A percentile compares a stretch with the other conserved stretches of the same genome.
Conservation (phyloP, 148 eudicot genomes). For the Silene latifolia region DNA sequence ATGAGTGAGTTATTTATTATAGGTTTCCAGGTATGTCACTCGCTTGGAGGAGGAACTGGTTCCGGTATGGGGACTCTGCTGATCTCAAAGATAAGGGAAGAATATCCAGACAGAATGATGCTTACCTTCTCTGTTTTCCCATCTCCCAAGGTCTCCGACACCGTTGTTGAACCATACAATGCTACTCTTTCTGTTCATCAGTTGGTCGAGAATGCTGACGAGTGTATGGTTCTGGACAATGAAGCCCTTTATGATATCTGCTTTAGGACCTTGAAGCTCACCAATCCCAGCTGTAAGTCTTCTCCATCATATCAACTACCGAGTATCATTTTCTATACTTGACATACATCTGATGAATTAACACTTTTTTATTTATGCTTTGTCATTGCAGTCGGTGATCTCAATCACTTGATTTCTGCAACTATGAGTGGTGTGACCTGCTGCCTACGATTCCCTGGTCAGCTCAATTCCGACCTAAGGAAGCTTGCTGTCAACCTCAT, state of each 20-base stretch:
- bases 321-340: too few relatives aligned
- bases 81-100: conserved; percentile 15
- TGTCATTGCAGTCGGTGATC: conserved; percentile 81
- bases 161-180: conserved; percentile 12
- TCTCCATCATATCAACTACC: too few relatives aligned
- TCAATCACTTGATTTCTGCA: conserved; percentile 76
- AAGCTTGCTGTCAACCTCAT: conserved; percentile 81
- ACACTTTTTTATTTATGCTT: too few relatives aligned
- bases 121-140: conserved; percentile 17
- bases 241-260: conserved; percentile 16
- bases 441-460: conserved; percentile 78
- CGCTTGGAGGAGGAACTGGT: conserved; percentile 15
- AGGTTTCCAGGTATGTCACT: conserved; percentile 18
- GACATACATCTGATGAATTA: too few relatives aligned
- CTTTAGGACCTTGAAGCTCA: conserved; percentile 15
- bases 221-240: conserved; percentile 15
- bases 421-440: conserved; percentile 93
- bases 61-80: conserved; percentile 9
- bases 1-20: too few relatives aligned
- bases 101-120: conserved; percentile 15
- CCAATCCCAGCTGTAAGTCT: conserved; percentile 16
- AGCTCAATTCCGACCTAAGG: conserved; percentile 67
- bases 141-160: conserved; percentile 13
- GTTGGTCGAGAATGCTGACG: conserved; percentile 15
- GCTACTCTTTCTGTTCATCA: conserved; percentile 16